A percentile compares a stretch with the other conserved stretches of the same genome.
Evolutionary conservation across 108 stramenopile genomes (phyloP).

Genomic region (Discostella pseudostelligera): DNA sequence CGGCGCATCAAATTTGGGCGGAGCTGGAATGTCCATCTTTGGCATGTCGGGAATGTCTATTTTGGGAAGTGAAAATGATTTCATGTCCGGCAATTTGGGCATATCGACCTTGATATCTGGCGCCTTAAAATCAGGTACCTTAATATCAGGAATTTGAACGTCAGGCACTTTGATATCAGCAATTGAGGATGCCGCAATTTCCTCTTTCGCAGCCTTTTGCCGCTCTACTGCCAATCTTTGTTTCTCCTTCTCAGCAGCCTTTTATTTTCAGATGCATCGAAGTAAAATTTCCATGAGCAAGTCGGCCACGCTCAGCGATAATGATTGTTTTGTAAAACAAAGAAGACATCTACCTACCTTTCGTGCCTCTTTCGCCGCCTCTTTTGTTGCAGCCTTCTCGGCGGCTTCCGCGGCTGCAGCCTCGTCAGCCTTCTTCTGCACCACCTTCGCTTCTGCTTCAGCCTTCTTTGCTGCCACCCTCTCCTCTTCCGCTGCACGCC

Average conservation of each 20-base stretch:
- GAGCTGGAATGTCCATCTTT: slow-evolving; percentile 45
- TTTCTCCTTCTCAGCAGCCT: slow-evolving; percentile 51
- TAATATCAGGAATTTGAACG: slow-evolving; percentile 41
- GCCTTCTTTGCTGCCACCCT: slow-evolving; percentile 47
- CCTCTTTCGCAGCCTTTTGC: slow-evolving; percentile 44
- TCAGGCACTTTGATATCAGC: slow-evolving; percentile 34
- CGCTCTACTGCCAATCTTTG: slow-evolving; percentile 37
- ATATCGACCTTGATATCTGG: slow-evolving; percentile 45
- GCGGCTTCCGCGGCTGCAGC: slow-evolving; percentile 31
- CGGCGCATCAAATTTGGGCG: slow-evolving; percentile 54
- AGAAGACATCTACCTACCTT: slow-evolving; percentile 13
- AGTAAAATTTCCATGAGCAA: background rate
- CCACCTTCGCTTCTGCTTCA: slow-evolving; percentile 49
- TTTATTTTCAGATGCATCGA: background rate
- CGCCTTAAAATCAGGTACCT: slow-evolving; percentile 50
- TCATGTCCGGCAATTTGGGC: slow-evolving; percentile 26
- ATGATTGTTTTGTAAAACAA: background rate
- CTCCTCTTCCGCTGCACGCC: slow-evolving; percentile 45
- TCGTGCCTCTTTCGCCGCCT: slow-evolving; percentile 32
- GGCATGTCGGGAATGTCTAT: slow-evolving; percentile 38
- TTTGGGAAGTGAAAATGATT: slow-evolving; percentile 22
- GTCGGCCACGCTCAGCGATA: too few relatives aligned
- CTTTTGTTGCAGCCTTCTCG: slow-evolving; percentile 24
- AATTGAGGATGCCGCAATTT: slow-evolving; percentile 12
- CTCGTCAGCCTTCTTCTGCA: slow-evolving; percentile 50